Percentiles rank a stretch among this genome's conserved stretches.
These are phyloP conservation scores for Penicillium antarcticum DNA, from an alignment of 495 filamentous ascomycete species.

Conservation along the genomic window DNA sequence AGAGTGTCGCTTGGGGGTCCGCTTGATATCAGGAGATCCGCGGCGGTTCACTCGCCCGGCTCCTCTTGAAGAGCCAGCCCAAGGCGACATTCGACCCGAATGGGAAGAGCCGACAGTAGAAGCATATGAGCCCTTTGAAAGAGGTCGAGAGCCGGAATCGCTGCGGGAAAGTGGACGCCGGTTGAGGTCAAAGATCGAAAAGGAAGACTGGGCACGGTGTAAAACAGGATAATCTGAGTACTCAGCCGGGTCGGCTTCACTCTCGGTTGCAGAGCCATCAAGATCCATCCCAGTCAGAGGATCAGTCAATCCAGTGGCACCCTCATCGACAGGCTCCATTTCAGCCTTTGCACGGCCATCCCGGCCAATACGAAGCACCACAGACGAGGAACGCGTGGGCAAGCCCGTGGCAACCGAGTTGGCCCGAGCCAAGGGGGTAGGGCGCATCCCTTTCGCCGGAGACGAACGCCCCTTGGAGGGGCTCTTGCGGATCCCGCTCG, in stretches of 20 bases:
- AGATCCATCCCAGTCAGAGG: conserved; percentile 42
- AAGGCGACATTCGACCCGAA: conserved; percentile 42
- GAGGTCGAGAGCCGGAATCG: conserved; percentile 51
- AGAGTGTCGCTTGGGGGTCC: conserved; percentile 38
- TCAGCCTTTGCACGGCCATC: conserved; percentile 70
- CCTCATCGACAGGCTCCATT: conserved; percentile 55
- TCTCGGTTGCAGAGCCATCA: conserved; percentile 46
- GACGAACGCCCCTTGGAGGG: conserved; percentile 44
- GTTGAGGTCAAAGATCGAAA: conserved; percentile 53
- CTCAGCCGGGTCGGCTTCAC: conserved; percentile 55
- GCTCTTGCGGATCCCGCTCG: conserved; percentile 42
- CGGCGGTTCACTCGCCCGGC: conserved; percentile 27
- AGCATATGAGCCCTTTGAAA: conserved; percentile 49
- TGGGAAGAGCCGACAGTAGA: conserved; percentile 42
- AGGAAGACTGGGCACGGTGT: conserved; percentile 61
- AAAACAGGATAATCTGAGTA: conserved; percentile 66
- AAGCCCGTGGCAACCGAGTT: conserved; percentile 29
- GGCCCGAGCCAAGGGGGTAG: conserved; percentile 25
- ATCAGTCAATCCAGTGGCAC: conserved; percentile 39
- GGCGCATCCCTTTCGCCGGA: conserved; percentile 35
- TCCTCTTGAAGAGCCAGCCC: conserved; percentile 35
- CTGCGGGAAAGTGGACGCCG: conserved; percentile 49
- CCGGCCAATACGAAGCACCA: conserved; percentile 68
- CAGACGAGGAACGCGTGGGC: conserved; percentile 41
- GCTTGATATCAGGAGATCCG: conserved; percentile 32